A percentile compares a stretch with the other conserved stretches of the same genome.
phyloP scores from a whole-genome alignment of 73 alveolate genomes.

The Tetrahymena thermophila region DNA sequence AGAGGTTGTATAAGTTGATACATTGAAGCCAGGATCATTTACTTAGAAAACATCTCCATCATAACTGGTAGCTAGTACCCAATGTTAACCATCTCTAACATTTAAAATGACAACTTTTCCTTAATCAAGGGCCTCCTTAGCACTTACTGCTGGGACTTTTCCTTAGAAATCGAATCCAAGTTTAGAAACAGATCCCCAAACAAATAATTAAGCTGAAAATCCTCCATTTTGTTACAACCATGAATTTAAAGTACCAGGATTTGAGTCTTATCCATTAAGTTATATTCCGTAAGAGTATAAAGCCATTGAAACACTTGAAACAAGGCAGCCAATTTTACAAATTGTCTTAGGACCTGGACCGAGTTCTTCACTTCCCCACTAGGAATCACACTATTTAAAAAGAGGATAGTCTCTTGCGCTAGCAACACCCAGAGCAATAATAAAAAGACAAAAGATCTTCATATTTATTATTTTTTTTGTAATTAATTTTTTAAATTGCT shows the following conservation, averaged over 20 bases:
- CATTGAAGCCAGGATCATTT: conserved; percentile 53
- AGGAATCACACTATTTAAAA: conserved; percentile 32
- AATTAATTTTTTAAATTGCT: too few relatives aligned
- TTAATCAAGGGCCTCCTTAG: conserved; percentile 10
- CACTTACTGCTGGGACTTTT: background rate
- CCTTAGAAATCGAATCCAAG: conserved; percentile 30
- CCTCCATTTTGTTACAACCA: conserved; percentile 54
- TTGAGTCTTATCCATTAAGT: conserved; percentile 12
- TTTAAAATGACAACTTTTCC: conserved; percentile 39
- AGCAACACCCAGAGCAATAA: background rate
- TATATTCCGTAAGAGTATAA: conserved; percentile 13
- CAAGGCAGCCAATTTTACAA: conserved; percentile 52
- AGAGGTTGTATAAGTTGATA: background rate
- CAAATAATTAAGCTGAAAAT: conserved; percentile 44
- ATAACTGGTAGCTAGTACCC: conserved; percentile 48
- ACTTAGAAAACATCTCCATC: conserved; percentile 39
- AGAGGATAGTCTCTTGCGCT: conserved; percentile 34
- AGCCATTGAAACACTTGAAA: conserved; percentile 49
- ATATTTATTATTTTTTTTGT: background rate
- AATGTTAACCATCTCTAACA: conserved; percentile 63
- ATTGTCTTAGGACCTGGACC: conserved; percentile 43
- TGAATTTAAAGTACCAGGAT: conserved; percentile 39
- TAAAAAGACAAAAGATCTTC: conserved; percentile 7
- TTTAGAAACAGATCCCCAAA: conserved; percentile 46
- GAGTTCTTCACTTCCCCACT: conserved; percentile 36